Evolutionary conservation across 805 yeast genomes (phyloP).

Genomic region (Ogataea sp.): DNA sequence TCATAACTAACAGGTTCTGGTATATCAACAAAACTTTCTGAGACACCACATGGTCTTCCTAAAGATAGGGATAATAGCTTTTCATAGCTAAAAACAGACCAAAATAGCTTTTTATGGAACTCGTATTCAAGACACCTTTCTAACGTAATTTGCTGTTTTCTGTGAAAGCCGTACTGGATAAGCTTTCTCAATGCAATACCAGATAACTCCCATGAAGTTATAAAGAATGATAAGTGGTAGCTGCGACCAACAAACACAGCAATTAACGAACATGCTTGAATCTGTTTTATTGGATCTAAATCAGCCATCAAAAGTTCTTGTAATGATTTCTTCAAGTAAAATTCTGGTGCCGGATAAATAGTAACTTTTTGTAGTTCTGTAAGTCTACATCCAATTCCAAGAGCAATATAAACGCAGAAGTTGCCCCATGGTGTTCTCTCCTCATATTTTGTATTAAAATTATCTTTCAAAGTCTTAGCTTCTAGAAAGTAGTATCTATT

Average conservation of each 20-base stretch:
- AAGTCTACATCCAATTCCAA: conserved; percentile 14
- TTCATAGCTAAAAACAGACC: conserved; percentile 16
- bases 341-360: conserved; percentile 12
- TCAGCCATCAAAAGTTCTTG: conserved; percentile 6
- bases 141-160: conserved; percentile 9
- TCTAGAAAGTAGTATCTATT: conserved; percentile 13
- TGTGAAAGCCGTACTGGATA: conserved; percentile 13
- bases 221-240: conserved; percentile 11
- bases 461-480: no score
- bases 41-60: conserved; percentile 16
- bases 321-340: conserved; percentile 12
- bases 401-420: conserved; percentile 9
- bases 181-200: conserved; percentile 15
- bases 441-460: no score
- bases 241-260: conserved; percentile 13
- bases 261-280: conserved; percentile 14
- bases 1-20: conserved; percentile 15
- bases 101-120: conserved; percentile 14
- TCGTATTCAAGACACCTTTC: conserved; percentile 12
- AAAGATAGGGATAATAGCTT: conserved; percentile 12
- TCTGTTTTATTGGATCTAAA: conserved; percentile 10
- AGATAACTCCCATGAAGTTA: conserved; percentile 15
- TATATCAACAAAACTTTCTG: conserved; percentile 13
- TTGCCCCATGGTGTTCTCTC: conserved; percentile 11
- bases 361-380: conserved; percentile 11